A percentile compares a stretch with the other conserved stretches of the same genome.
Evolutionary conservation across 495 filamentous ascomycete species (phyloP).

Genomic region (Aspergillus cavernicola): DNA sequence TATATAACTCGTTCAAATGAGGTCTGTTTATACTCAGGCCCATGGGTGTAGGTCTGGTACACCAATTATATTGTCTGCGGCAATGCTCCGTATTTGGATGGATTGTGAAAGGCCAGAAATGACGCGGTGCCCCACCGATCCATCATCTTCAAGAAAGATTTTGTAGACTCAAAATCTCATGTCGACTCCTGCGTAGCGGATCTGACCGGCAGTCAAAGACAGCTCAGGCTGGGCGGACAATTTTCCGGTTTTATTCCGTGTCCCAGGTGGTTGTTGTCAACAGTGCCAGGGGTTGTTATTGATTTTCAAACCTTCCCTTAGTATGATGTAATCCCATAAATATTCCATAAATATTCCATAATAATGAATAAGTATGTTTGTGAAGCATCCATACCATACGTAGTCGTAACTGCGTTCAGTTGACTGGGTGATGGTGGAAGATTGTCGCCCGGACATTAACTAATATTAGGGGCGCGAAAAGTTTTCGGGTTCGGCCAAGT

Average conservation of each 20-base stretch:
- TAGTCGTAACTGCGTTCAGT: background rate
- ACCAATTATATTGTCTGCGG: background rate
- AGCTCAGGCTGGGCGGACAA: background rate
- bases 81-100: background rate
- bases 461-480: constrained; percentile 41
- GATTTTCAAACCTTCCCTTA: no score
- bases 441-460: no score
- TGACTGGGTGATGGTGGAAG: constrained; percentile 36
- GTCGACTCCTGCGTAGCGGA: no score
- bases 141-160: no score
- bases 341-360: no score
- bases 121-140: background rate
- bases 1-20: no score
- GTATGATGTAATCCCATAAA: no score
- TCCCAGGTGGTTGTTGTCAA: background rate
- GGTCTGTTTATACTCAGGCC: no score
- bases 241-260: background rate
- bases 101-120: background rate
- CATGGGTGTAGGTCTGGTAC: background rate
- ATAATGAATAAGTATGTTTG: no score
- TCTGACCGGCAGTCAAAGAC: no score
- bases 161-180: no score
- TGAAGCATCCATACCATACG: no score
- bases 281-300: background rate
- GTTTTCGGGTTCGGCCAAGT: constrained; percentile 27